phyloP scores from a whole-genome alignment of 179 eudicot species.

The Dionaea muscipula region DNA sequence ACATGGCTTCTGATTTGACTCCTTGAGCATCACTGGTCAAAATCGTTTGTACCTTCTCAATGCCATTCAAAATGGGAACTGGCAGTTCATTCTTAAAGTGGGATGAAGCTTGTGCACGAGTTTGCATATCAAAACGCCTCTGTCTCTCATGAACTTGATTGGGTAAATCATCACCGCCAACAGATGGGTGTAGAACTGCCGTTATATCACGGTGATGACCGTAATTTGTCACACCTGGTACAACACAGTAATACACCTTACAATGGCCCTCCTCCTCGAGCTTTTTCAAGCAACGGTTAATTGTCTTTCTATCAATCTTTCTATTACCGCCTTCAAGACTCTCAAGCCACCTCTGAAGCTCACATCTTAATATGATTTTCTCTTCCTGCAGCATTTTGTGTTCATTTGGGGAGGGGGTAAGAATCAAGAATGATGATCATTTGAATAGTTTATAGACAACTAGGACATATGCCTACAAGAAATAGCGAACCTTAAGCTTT shows the following conservation, averaged over 20 bases:
- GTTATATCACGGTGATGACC: conserved; percentile 42
- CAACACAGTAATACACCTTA: conserved; percentile 43
- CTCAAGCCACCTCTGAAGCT: conserved; percentile 71
- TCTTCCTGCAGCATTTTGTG: conserved; percentile 34
- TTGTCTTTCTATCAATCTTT: conserved; percentile 68
- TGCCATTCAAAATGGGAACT: conserved; percentile 49
- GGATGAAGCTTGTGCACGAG: conserved; percentile 36
- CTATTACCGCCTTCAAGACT: conserved; percentile 56
- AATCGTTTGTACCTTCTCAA: conserved; percentile 42
- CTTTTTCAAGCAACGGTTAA: conserved; percentile 55
- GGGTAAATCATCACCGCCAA: conserved; percentile 41
- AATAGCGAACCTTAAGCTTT: conserved; percentile 50
- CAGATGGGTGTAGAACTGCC: conserved; percentile 72
- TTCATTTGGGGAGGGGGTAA: too few species aligned
- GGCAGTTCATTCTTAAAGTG: conserved; percentile 42
- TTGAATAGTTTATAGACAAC: neutral
- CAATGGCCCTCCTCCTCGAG: conserved; percentile 68
- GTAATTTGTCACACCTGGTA: conserved; percentile 71
- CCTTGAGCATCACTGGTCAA: conserved; percentile 33
- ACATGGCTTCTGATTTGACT: conserved; percentile 52
- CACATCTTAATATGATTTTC: conserved; percentile 64
- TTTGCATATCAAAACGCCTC: conserved; percentile 63
- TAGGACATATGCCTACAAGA: neutral
- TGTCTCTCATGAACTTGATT: conserved; percentile 62
- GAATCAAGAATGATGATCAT: conserved; percentile 4